Evolutionary conservation across 805 yeast genomes (phyloP), one percentile per base, ranked within the genome.

Genomic region (Hanseniaspora taiwanica): DNA sequence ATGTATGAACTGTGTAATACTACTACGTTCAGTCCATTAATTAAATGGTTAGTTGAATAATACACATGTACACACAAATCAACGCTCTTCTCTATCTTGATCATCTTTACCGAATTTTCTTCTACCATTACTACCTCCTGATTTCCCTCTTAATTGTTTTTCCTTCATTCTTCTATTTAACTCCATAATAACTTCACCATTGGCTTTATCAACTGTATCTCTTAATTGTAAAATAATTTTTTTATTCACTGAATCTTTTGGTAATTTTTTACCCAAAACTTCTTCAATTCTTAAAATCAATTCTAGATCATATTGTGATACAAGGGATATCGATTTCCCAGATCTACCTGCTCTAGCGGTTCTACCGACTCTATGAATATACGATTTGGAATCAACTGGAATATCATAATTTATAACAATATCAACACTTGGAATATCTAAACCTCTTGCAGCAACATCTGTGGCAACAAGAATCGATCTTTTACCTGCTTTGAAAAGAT

Each of bases 291-390:
- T 71, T 48, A 86, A 64, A 53, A 84, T 82, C 51, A 86, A 64
- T 59, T 87, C 96, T 45, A 91, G 66, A 59, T 91, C 98, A 57
- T 91, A 91, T 59, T 91, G 98, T 0, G 97, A 87, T 24, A 86
- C 93, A 43, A 87, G 64, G 2, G 94, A 81, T 14, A 87, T 69
- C 2, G 95, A 82, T 56, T 79, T 81, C 37, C 95, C 95, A 0
- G 89, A 75, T 50, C 86, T 72, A 16, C 95, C 94, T 1, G 94
- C 94, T 60, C 96, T 78, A 2, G 96, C 96, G 25, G 96, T 86
- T 66, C 96, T 79, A 42, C 96, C 96, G 25, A 87, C 96, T 61
- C 94, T 68, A 58, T 81, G 93, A 48, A 81, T 78, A 52, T 79
- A 81, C 9, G 86, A 83, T 57, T 81, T 83, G 4, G 89, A 81